Evolutionary conservation across 2,329 filamentous ascomycete species (phyloP).

Genomic region (Fusarium illudens): DNA sequence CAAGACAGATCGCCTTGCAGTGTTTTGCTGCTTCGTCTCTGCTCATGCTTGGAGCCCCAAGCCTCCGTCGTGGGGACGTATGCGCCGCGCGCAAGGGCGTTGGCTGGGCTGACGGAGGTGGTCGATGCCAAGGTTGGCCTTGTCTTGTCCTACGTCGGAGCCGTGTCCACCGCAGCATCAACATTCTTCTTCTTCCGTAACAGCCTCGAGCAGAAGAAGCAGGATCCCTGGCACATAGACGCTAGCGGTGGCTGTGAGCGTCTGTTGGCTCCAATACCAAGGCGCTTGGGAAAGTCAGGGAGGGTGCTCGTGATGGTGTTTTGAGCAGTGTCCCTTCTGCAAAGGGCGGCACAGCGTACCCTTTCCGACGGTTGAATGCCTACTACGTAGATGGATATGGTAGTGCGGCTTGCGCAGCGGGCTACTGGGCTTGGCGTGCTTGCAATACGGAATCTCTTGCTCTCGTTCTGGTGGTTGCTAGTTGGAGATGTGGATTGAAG

Average conservation of each 20-base stretch:
- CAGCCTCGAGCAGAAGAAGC: neutral
- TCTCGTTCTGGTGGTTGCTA: neutral
- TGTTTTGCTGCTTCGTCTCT: neutral
- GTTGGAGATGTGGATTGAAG: conserved; percentile 7
- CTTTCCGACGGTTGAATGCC: neutral
- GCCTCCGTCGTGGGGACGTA: neutral
- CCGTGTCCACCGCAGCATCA: neutral
- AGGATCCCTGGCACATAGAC: conserved; percentile 18
- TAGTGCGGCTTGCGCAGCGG: neutral
- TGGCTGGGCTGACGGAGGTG: conserved; percentile 22
- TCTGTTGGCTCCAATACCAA: conserved; percentile 13
- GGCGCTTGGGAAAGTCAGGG: conserved; percentile 21
- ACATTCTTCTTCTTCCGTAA: neutral
- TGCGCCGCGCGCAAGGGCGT: neutral
- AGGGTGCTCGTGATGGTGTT: neutral
- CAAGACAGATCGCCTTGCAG: neutral
- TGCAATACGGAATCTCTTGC: neutral
- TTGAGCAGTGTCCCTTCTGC: neutral
- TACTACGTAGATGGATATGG: conserved; percentile 3
- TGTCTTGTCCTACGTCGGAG: neutral
- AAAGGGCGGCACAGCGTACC: conserved; percentile 5
- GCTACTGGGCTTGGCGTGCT: conserved; percentile 21
- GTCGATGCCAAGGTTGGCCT: neutral
- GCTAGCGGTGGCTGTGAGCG: conserved; percentile 25
- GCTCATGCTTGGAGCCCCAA: neutral